Evolutionary conservation across 768 basidiomycete genomes (phyloP).

Genomic region (Tricholoma sp.): DNA sequence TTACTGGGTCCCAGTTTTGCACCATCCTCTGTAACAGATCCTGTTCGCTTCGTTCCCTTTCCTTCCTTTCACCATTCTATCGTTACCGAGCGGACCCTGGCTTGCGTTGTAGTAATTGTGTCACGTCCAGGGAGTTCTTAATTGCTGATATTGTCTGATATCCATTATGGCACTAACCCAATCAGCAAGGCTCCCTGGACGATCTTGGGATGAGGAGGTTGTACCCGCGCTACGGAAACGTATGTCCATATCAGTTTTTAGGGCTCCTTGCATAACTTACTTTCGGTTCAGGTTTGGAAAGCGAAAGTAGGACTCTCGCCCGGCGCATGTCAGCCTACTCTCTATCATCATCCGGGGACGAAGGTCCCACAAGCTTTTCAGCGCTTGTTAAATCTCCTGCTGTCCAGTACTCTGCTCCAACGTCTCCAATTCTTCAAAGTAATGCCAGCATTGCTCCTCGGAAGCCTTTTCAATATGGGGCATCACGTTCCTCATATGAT

Average conservation of each 20-base stretch:
- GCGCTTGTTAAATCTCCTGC: constrained; percentile 11
- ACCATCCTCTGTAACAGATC: background rate
- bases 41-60: background rate
- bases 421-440: constrained; percentile 19
- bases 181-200: constrained; percentile 36
- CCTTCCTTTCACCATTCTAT: background rate
- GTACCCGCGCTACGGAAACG: constrained; percentile 78
- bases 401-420: background rate
- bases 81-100: background rate
- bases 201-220: constrained; percentile 78
- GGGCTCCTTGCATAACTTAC: constrained; percentile 10
- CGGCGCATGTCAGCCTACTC: constrained; percentile 75
- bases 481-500: constrained; percentile 12
- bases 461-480: constrained; percentile 9
- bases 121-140: background rate
- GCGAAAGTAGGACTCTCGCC: constrained; percentile 72
- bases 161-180: constrained; percentile 38
- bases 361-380: constrained; percentile 26
- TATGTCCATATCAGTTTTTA: constrained; percentile 29
- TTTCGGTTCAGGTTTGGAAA: constrained; percentile 58
- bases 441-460: constrained; percentile 13
- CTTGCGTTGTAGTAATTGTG: background rate
- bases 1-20: background rate
- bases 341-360: constrained; percentile 50
- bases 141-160: background rate